Conservation (phyloP, 2,329 filamentous ascomycete species). For the Fusarium newnesense region DNA sequence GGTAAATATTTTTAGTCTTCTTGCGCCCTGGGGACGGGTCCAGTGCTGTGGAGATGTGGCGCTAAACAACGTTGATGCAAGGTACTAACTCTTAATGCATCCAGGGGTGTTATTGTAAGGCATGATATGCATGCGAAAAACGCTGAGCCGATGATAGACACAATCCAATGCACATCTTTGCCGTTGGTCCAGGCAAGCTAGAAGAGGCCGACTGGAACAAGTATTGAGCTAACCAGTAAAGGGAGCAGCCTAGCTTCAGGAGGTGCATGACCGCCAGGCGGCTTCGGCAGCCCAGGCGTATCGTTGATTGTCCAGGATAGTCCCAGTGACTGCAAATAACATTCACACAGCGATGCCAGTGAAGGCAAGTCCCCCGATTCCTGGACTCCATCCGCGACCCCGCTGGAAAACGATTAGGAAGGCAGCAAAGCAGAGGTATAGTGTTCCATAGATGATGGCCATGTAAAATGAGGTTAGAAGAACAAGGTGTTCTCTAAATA, state of each 20-base stretch:
- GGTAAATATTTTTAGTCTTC: too few species aligned
- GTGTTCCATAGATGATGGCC: slow-evolving; percentile 66
- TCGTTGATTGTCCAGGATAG: slow-evolving; percentile 63
- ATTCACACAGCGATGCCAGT: slow-evolving; percentile 73
- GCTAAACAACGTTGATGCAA: too few species aligned
- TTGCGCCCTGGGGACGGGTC: too few species aligned
- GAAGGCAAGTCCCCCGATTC: slow-evolving; percentile 70
- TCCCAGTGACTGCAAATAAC: slow-evolving; percentile 64
- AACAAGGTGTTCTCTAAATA: slow-evolving; percentile 75
- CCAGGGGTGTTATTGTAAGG: too few species aligned
- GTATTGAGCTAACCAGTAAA: slow-evolving; percentile 67
- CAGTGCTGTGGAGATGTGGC: too few species aligned
- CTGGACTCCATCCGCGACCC: slow-evolving; percentile 65
- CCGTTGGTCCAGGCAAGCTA: slow-evolving; percentile 74
- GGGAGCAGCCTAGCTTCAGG: slow-evolving; percentile 72
- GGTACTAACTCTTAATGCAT: too few species aligned
- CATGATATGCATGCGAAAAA: slow-evolving; percentile 58
- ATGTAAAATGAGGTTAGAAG: slow-evolving; percentile 72
- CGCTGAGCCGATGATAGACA: slow-evolving; percentile 56
- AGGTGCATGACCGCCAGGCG: slow-evolving; percentile 65
- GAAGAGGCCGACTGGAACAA: slow-evolving; percentile 70
- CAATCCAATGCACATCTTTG: slow-evolving; percentile 66
- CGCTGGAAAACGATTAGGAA: slow-evolving; percentile 72
- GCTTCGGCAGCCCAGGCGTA: slow-evolving; percentile 58
- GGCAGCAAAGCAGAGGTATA: slow-evolving; percentile 66